Evolutionary conservation across 768 basidiomycete genomes (phyloP).

Genomic region (Mrakia blollopis): DNA sequence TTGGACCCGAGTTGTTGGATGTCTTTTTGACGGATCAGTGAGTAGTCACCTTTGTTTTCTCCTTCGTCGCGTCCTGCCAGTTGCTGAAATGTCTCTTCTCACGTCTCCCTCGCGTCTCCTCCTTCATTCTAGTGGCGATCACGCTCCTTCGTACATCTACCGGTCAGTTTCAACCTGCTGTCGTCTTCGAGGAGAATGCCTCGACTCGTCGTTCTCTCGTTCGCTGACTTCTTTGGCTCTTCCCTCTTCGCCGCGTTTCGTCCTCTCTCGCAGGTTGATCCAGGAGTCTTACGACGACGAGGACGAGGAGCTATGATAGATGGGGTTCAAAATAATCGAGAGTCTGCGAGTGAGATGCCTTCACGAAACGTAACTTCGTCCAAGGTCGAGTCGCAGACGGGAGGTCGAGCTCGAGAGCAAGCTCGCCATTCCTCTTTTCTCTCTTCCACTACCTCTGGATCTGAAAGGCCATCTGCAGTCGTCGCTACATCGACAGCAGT

Average conservation of each 20-base stretch:
- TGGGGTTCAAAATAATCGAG: not conserved
- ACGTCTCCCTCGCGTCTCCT: not conserved
- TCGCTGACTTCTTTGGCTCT: not conserved
- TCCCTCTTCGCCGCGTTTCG: not conserved
- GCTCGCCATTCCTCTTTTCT: no score
- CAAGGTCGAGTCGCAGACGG: no score
- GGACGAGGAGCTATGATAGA: conserved; percentile 65
- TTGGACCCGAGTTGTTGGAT: conserved; percentile 83
- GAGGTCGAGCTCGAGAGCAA: no score
- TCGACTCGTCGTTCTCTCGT: not conserved
- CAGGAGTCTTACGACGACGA: conserved; percentile 96
- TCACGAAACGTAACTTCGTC: no score
- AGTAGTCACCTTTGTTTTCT: conserved; percentile 43
- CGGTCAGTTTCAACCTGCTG: conserved; percentile 49
- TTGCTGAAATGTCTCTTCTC: not conserved
- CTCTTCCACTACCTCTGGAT: no score
- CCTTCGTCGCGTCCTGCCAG: not conserved
- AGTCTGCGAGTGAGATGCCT: no score
- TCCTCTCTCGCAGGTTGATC: conserved; percentile 55
- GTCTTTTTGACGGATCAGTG: conserved; percentile 97
- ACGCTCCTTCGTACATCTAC: conserved; percentile 90
- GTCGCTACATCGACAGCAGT: no score
- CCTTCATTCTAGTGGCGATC: conserved; percentile 66
- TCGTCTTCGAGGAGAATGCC: no score
- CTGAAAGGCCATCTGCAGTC: no score